Evolutionary conservation across 331 rosid species (phyloP), one percentile per base, ranked within the genome.

Genomic region (Acacia concinna): DNA sequence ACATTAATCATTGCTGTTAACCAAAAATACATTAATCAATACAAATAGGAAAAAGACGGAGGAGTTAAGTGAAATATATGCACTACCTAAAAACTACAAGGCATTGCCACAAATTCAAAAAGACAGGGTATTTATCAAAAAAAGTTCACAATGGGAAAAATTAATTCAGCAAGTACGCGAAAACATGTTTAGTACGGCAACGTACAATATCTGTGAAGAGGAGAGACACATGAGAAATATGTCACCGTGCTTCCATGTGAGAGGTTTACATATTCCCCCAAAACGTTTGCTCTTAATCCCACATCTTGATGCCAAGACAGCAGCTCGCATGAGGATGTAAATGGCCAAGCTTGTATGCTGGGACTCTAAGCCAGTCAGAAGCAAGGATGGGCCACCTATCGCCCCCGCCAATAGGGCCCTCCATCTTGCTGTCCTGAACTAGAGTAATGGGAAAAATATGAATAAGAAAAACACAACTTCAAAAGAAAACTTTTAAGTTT

Each of bases 161-260:
- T 23, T 63, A 18, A 60, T 21, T 27, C 43, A 77, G 65, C 43
- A 71, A 3, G 5, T 46, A 49, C 3, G 79, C 75, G 23, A 4
- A 52, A 11, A 41, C 54, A 23, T 51, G 64, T 23, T 6, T 34
- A 41, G 52, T 23, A 25, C 5, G 69, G 44, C 46, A 43, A 69
- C 74, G 8, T 90, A 96, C 99, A 96, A 79, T 85, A 96, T 96
- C 62, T 96, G 99, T 3, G 95, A 91, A 68, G 98, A 93, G 77
- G 98, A 93, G 64, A 96, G 91, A 75, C 99, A 93, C 99, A 96
- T 93, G 7, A 96, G 99, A 86, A 96, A 89, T 81, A 89, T 91
- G 86, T 96, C 99, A 72, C 99, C 99, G 5, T 91, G 96, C 71
- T 88, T 83, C 99, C 99, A 96, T 3, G 98, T 88, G 78, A 96